Base-by-base conservation (phyloP, 176 grass and related monocot genomes). In the Saccharum officinarum region DNA sequence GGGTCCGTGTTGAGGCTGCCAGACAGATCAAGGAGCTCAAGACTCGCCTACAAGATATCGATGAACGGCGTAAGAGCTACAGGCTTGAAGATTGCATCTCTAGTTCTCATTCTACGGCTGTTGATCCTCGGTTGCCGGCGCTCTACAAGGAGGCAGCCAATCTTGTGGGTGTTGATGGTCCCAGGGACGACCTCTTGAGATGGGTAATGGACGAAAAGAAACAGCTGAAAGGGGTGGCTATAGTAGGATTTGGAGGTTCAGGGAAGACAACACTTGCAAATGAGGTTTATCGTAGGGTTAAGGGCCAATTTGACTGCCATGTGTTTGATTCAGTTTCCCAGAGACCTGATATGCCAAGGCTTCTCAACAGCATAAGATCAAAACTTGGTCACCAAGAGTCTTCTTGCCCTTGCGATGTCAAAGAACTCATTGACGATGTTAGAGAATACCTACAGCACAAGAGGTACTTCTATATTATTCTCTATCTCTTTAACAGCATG, bases 221-320 rank as follows among this genome's bases (percentile, higher is more conserved):
- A 16, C 44, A 70, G 1, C 65, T 70, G 41, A 82, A 70, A 52
- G 79, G 50, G 0, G 45, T 82, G 79, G 10, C 46, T 50, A 82
- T 82, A 8, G 31, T 82, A 16, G 79, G 79, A 57, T 25, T 23
- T 26, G 65, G 79, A 38, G 79, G 79, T 18, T 38, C 40, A 20
- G 79, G 79, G 1, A 82, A 82, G 64, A 82, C 79, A 23, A 82
- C 79, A 25, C 46, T 82, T 70, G 79, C 66, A 49, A 70, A 82
- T 36, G 79, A 71, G 66, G 79, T 82, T 33, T 82, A 82, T 17
- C 66, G 12, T 50, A n/a, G 5, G 18, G 31, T 82, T 55, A 69
- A 55, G 37, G 79, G 65, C 2, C 79, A 82, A 38, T 82, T 82
- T 55, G 66, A 50, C 20, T 82, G 22, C 6, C 64, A 69, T 69